Evolutionary conservation across 108 stramenopile genomes (phyloP).

Genomic region (Nitzschia putrida): DNA sequence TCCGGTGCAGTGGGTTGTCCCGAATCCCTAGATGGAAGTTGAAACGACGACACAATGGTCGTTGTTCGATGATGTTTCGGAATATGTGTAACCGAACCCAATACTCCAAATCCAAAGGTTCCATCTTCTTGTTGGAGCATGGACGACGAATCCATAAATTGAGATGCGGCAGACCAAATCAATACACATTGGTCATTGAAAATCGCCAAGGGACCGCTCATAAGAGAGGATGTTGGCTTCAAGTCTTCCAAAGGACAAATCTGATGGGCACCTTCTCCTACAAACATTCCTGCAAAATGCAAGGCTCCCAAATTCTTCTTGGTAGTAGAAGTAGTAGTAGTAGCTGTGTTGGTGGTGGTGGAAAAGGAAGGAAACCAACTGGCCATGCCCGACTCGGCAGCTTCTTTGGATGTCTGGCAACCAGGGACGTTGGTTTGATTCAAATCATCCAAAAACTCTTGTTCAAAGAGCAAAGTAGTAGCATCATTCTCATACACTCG

Average conservation of each 20-base stretch:
- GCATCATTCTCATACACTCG: conserved; percentile 13
- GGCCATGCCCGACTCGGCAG: conserved; percentile 9
- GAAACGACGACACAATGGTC: conserved; percentile 10
- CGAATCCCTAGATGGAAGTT: too few species aligned
- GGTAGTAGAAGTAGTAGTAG: background rate
- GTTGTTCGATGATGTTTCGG: conserved; percentile 8
- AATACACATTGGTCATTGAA: conserved; percentile 11
- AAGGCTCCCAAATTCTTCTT: conserved; percentile 5
- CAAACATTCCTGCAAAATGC: conserved; percentile 14
- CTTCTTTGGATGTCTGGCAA: background rate
- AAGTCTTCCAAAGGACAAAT: background rate
- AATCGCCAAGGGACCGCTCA: conserved; percentile 15
- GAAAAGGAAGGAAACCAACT: conserved; percentile 20
- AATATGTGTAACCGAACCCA: conserved; percentile 19
- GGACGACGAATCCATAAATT: conserved; percentile 10
- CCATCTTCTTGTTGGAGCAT: conserved; percentile 2
- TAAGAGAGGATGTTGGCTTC: conserved; percentile 3
- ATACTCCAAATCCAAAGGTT: conserved; percentile 18
- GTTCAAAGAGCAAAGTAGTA: conserved; percentile 14
- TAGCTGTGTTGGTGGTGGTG: background rate
- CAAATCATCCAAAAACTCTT: conserved; percentile 8
- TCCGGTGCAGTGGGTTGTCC: background rate
- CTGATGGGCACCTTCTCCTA: conserved; percentile 8
- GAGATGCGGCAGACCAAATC: conserved; percentile 7
- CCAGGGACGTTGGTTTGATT: conserved; percentile 7